phyloP scores from a whole-genome alignment of 2,329 filamentous ascomycete species.

The Scleromitrula shiraiana region DNA sequence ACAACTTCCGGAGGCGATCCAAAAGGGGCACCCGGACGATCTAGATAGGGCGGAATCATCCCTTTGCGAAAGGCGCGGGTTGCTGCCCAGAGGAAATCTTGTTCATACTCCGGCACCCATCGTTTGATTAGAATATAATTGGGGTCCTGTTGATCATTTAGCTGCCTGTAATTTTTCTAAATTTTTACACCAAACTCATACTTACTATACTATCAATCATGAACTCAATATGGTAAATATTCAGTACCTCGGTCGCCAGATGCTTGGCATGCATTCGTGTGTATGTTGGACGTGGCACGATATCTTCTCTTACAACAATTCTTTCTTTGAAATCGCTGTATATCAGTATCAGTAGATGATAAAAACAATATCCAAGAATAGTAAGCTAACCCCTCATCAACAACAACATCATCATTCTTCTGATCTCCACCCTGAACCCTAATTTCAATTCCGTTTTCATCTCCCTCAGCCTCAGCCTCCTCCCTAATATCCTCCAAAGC shows the following conservation, averaged over 20 bases:
- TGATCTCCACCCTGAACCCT: not conserved
- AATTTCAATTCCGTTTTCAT: not conserved
- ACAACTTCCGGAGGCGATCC: no score
- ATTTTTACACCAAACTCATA: no score
- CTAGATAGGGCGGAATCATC: no score
- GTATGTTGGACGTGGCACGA: conserved; percentile 42
- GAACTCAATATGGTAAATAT: conserved; percentile 47
- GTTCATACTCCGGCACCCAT: conserved; percentile 63
- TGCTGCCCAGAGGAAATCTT: conserved; percentile 65
- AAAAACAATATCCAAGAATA: conserved; percentile 29
- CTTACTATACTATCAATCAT: conserved; percentile 37
- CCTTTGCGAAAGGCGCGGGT: conserved; percentile 44
- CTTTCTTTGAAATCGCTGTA: conserved; percentile 27
- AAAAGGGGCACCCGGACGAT: no score
- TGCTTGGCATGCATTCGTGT: conserved; percentile 55
- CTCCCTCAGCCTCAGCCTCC: fast-evolving
- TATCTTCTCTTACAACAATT: conserved; percentile 31
- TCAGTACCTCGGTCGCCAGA: conserved; percentile 53
- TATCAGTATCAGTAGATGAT: conserved; percentile 24
- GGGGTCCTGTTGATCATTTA: conserved; percentile 41
- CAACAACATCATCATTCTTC: not conserved
- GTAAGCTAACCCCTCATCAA: no score
- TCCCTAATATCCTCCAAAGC: not conserved
- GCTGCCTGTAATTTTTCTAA: no score
- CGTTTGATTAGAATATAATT: conserved; percentile 66